Base-by-base conservation (phyloP, 306 rosid species). In the Senna tora region DNA sequence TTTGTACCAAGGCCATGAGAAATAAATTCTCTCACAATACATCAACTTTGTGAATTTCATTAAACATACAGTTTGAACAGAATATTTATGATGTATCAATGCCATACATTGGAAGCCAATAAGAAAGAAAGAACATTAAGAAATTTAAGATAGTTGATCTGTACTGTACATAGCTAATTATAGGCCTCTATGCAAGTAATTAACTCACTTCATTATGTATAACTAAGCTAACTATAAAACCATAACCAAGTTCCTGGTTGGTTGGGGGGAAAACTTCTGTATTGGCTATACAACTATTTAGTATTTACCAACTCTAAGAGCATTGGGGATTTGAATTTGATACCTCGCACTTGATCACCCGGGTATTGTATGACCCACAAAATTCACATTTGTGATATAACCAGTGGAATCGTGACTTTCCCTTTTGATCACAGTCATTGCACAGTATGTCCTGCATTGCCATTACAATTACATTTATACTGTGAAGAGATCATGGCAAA, bases 311-410 rank as follows among this genome's bases (percentile, higher is more conserved):
- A 83, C 64, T 49, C 65, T 74, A 82, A 15, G 84, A 77, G 84
- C 97, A 91, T 67, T 69, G 85, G 5, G 80, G 3, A 25, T 25
- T 25, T 25, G 80, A 55, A 77, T 75, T 59, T 71, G 88, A 16
- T 28, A 80, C 61, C 81, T 89, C 96, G 1, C 51, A 82, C 83
- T 80, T 91, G 93, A 95, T 95, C 75, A 95, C 99, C 33, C 96
- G 86, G 70, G 96, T 89, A 52, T 95, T 95, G 80, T 95, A 95
- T 12, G 99, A 95, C 34, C 99, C 93, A 63, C 99, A 95, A 79
- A 5, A 77, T 71, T 83, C 90, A 49, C 99, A 95, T 83, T 95
- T 95, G 72, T 89, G 99, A 78, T 91, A 95, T 50, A 95, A 45
- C 99, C 99, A 95, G 84, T 95, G 99, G 85, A 95, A 95, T 33